Base-by-base conservation (phyloP, 1,284 basidiomycete species). In the Cutaneotrichosporon spelunceum region DNA sequence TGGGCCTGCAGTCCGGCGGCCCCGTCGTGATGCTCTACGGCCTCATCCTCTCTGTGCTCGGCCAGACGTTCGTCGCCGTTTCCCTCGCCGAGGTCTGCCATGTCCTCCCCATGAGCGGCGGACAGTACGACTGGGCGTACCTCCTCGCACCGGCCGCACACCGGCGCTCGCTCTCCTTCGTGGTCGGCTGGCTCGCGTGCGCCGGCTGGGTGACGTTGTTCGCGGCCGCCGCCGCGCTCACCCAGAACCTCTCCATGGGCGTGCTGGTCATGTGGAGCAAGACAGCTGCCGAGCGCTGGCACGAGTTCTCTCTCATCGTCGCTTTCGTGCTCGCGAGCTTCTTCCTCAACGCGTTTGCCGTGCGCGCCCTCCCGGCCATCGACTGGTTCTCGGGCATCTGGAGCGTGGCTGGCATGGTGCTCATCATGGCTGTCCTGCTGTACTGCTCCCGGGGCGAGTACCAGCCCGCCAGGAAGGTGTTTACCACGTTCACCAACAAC, bases 121-220 rank as follows among this genome's bases (percentile, higher is more conserved):
- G 78, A 1, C 78, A 76, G 57, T 76, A 77, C 54, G 75, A 78
- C 60, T 78, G 72, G 69, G 33, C 61, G 1, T 60, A 67, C 39
- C 45, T 65, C 10, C 69, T 77, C 2, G 57, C 57, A 23, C 48
- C 57, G 7, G 8, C 21, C 21, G n/a, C 16, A 3, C 45, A 13
- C n/a, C 39, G 39, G 11, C 29, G 44, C 21, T n/a, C 48, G 2
- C 34, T 58, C 19, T 44, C 57, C 3, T 58, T 53, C 39, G 36
- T 55, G 19, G 36, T 49, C 21, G 59, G 59, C 6, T 60, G 59
- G 59, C 44, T 50, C n/a, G 42, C 45, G 7, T 50, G 45, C 23
- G 59, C 77, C 0, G 78, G 78, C 1, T 80, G 77, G 78, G 67
- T 78, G 42, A 71, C 77, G 2, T 63, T 80, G 2, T 72, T 72